A percentile compares a stretch with the other conserved stretches of the same genome.
These are phyloP conservation scores for Debaryomyces psychrophilus DNA, from an alignment of 1,139 yeast genomes.

Conservation along the genomic window DNA sequence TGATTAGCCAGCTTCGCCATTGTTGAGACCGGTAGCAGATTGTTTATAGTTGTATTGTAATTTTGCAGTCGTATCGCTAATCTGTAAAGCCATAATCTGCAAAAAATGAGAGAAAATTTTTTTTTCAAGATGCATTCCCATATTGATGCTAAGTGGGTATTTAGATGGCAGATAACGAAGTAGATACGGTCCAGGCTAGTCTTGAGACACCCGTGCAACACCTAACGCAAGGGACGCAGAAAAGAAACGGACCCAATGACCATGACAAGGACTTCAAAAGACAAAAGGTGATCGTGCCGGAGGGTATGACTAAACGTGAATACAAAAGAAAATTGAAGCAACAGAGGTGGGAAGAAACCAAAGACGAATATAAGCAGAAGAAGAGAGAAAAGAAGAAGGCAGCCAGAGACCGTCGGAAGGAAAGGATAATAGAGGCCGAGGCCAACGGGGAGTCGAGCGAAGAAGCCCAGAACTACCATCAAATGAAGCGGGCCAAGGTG, in stretches of 20 bases:
- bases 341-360: constrained; percentile 64
- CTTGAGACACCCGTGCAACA: not conserved
- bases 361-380: constrained; percentile 56
- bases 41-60: too few relatives aligned
- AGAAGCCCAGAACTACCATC: constrained; percentile 27
- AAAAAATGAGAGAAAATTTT: constrained; percentile 1
- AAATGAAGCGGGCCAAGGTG: constrained; percentile 31
- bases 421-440: constrained; percentile 12
- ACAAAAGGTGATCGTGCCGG: constrained; percentile 52
- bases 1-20: too few relatives aligned
- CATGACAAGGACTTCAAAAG: constrained; percentile 13
- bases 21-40: too few relatives aligned
- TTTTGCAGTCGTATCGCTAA: constrained; percentile 1
- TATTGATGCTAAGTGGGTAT: not conserved
- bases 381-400: constrained; percentile 59
- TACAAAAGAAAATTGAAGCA: constrained; percentile 74
- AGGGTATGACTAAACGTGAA: constrained; percentile 81
- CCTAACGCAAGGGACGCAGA: not conserved
- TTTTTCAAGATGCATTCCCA: constrained; percentile 3
- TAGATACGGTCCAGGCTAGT: not conserved
- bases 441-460: constrained; percentile 16
- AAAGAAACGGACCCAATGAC: constrained; percentile 4
- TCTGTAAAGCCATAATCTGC: not conserved
- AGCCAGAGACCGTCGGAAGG: constrained; percentile 36
- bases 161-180: not conserved